Evolutionary conservation across 163 green algal genomes (phyloP), one percentile per base, ranked within the genome.

Genomic region (Scenedesmus sp.): DNA sequence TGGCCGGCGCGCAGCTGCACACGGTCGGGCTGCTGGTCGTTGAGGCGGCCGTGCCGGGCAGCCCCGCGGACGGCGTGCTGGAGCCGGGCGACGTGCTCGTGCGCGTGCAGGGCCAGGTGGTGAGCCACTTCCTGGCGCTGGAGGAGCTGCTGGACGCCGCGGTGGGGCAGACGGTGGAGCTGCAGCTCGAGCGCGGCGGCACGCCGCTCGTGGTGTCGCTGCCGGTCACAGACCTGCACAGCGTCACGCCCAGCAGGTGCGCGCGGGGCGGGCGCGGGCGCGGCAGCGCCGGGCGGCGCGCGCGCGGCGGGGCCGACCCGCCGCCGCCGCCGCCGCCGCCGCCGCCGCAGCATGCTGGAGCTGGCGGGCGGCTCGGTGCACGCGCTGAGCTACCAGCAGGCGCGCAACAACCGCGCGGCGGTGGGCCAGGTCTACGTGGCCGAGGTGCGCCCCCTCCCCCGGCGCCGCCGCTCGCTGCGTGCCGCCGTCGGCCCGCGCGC

Each of bases 371-470:
- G 84, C 36, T 79, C 78, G 2, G 66, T 98, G 22, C 93, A 98
- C 69, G 84, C 87, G 13, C 88, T 98, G 4, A 90, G 75, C 77
- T 98, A 98, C 85, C 94, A 98, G 89, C 92, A 96, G 81, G 93
- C 92, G 2, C 87, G 92, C 79, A 96, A 96, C 86, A 89, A 93
- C 86, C 76, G 83, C 2, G 77, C 86, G 15, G 60, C 75, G 4
- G 75, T 89, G 47, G 90, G 91, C n/a, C 87, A 94, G 78, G 91
- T 96, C 10, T 98, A 97, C 57, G 90, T 97, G 24, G 90, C 94
- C n/a, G 93, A 98, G 70, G 62, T 54, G 62, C 44, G n/a, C n/a
- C n/a, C n/a, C n/a, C n/a, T n/a, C n/a, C n/a, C n/a, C n/a, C n/a
- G n/a, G n/a, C n/a, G n/a, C n/a, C n/a, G n/a, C n/a, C n/a, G 50